Conservation (phyloP, 148 eudicot species). For the Rhododendron ovatum region DNA sequence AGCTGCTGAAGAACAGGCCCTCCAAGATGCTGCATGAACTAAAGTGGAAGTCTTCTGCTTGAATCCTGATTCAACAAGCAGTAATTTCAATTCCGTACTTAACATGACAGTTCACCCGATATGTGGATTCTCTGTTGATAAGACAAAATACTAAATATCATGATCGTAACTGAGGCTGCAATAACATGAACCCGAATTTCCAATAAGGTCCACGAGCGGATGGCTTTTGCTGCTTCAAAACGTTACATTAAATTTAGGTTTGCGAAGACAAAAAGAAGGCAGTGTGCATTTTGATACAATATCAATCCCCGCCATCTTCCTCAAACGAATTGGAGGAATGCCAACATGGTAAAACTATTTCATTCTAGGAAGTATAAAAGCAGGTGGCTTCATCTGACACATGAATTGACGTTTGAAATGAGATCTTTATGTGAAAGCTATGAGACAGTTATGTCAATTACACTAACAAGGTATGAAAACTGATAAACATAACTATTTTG, state of each 20-base stretch:
- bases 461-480: no score
- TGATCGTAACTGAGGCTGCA: background rate
- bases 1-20: slow-evolving; percentile 66
- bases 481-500: background rate
- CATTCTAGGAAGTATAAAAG: background rate
- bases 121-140: background rate
- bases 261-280: background rate
- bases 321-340: background rate
- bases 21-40: slow-evolving; percentile 52
- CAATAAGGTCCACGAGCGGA: background rate
- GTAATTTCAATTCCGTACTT: background rate
- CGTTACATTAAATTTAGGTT: background rate
- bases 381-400: background rate
- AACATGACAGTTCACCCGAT: background rate
- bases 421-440: no score
- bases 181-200: background rate
- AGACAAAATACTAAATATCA: background rate
- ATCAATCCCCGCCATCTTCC: background rate
- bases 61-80: slow-evolving; percentile 27
- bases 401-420: background rate
- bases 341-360: background rate
- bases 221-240: background rate
- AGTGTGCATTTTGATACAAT: background rate
- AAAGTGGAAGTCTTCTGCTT: slow-evolving; percentile 40
- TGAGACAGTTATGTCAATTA: no score